Base-by-base conservation (phyloP, 2,329 filamentous ascomycete genomes). In the Teratosphaeria pseudoeucalypti region DNA sequence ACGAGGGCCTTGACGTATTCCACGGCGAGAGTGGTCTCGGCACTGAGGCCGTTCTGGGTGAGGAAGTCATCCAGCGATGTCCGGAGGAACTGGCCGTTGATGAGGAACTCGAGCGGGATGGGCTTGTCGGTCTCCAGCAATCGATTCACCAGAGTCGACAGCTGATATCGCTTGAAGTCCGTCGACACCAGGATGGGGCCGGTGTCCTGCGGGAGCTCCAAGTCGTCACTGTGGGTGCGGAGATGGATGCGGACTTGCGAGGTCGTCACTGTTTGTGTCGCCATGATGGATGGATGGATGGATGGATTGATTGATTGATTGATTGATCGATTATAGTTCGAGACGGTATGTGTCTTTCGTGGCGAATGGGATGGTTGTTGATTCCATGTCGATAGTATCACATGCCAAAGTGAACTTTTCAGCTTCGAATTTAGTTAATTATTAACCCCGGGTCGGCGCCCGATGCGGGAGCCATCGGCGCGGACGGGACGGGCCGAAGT, bases 1-100 rank as follows among this genome's bases (percentile, higher is more conserved):
- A 96, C 85, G 66, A 96, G 79, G 64, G 91, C 94, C 68, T 91
- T 87, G 39, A 96, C 90, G 75, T 97, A 99, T 78, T 97, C 92
- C 60, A 99, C 82, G 39, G 87, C 88, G 57, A 99, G 78, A 3
- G 88, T 92, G 4, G 87, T 88, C 78, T 99, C 94, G 52, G 90
- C 84, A 23, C 90, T 96, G 62, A 97, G 86, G 56, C 92, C 92
- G 70, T 94, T 89, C 63, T 85, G 80, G 16, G 86, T 86, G 61
- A 99, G 84, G 75, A 95, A 96, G 70, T 96, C 89, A 72, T 96
- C 90, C 65, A 99, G 84, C 19, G 89, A 90, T 29, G 91, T 89
- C 63, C 89, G 87, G 57, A 99, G 83, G 75, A 95, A 96, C 70
- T 88, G 86, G 73, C 94, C 94, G 74, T 96, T 94, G 76, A 95